Base-by-base conservation (phyloP, 208 protist species). In the Trypanosoma congolense region DNA sequence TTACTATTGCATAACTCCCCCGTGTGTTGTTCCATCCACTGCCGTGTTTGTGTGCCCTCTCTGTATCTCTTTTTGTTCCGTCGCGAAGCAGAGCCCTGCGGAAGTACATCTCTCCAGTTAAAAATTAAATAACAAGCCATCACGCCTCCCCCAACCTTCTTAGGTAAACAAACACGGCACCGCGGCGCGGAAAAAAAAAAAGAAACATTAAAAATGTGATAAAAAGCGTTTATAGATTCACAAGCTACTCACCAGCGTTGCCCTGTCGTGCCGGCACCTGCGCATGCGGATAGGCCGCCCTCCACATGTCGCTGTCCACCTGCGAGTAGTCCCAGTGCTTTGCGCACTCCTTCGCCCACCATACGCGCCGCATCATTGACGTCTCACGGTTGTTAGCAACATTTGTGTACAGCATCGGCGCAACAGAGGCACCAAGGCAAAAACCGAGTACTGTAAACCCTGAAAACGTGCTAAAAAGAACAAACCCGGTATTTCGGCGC, bases 321-420 rank as follows among this genome's bases (percentile, higher is more conserved):
- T 94, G 87, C 16, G 83, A 91, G 72, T 84, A 88, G 65, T 94
- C 83, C 78, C 83, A 94, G 57, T 88, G 44, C 81, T 89, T 82
- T n/a, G 79, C 78, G 56, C 89, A 95, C 74, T 95, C 70, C 83
- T 93, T 90, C 31, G 89, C 89, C 89, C 89, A 95, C 89, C 89
- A 95, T 48, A 93, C 78, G 2, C 89, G 79, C 5, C 89, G 89
- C 84, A 95, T 93, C 84, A 95, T 93, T 21, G 75, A 77, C 24
- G 83, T 92, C 66, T 95, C 89, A 54, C 76, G 76, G 70, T 93
- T 95, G 70, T 58, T 87, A 54, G 77, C 80, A 3, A 93, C 57
- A 61, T 90, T 93, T 46, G 76, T 63, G 61, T 77, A 95, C 59
- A 70, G 68, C 16, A 90, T 46, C 40, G 73, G 83, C 1, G 83